phyloP scores from a whole-genome alignment of 805 yeast genomes.

The Monosporozyma aerobia region DNA sequence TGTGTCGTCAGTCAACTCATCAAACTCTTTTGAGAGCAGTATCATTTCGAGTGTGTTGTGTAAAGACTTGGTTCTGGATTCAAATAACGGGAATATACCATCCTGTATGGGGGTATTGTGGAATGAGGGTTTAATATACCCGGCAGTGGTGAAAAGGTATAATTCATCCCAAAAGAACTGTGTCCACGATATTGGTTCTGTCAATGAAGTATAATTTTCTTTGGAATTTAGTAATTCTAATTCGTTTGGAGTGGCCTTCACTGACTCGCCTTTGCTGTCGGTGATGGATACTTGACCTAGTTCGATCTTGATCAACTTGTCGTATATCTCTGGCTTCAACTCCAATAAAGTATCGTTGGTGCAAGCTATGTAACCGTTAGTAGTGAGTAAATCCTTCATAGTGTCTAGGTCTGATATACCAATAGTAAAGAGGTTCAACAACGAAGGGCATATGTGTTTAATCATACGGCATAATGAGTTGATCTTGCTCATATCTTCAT shows the following conservation, averaged over 20 bases:
- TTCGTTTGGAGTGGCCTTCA: conserved; percentile 25
- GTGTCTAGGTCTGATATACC: conserved; percentile 11
- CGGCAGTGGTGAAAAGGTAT: conserved; percentile 25
- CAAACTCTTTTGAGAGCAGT: conserved; percentile 10
- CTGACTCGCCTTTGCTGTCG: conserved; percentile 7
- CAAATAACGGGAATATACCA: conserved; percentile 6
- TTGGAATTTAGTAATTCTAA: conserved; percentile 8
- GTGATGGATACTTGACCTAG: conserved; percentile 1
- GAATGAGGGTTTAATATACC: conserved; percentile 21
- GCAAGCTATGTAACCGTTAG: conserved; percentile 18
- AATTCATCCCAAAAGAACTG: conserved; percentile 26
- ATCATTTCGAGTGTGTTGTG: conserved; percentile 11
- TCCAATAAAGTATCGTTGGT: conserved; percentile 26
- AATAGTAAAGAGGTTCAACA: conserved; percentile 5
- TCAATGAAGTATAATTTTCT: conserved; percentile 3
- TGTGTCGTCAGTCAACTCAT: conserved; percentile 4
- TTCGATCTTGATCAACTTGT: conserved; percentile 8
- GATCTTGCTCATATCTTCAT: conserved; percentile 21
- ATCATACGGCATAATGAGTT: conserved; percentile 18
- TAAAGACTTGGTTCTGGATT: conserved; percentile 11
- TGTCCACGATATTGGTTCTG: conserved; percentile 26
- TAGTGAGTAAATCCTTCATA: conserved; percentile 1
- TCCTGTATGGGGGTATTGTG: conserved; percentile 6
- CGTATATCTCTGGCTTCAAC: conserved; percentile 20
- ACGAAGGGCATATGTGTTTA: not conserved